Conservation (phyloP, 441 rosid genomes). For the Adansonia gregorii region DNA sequence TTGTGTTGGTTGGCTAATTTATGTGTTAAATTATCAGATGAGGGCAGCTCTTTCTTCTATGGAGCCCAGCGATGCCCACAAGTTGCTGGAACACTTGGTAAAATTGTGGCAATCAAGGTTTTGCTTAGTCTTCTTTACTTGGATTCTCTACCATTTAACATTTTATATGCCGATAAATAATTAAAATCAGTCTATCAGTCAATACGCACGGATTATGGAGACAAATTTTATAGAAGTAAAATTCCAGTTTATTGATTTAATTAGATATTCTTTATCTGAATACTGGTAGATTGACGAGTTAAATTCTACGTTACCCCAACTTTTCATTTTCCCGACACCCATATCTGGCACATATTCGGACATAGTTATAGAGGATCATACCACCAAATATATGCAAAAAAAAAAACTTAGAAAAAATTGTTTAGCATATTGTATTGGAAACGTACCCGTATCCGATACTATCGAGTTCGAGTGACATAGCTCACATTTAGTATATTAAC, state of each 20-base stretch:
- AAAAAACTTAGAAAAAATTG: too few relatives aligned
- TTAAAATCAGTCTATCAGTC: neutral
- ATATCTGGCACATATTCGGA: too few relatives aligned
- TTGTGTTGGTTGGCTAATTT: neutral
- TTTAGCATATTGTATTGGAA: too few relatives aligned
- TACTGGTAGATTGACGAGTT: neutral
- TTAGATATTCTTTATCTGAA: constrained; percentile 1
- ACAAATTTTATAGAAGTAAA: neutral
- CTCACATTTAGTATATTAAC: neutral
- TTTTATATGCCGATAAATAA: neutral
- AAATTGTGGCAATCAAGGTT: constrained; percentile 88
- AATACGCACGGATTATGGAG: neutral
- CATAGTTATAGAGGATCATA: too few relatives aligned
- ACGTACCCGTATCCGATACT: too few relatives aligned
- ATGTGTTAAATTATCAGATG: constrained; percentile 50
- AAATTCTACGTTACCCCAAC: neutral
- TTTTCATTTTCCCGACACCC: too few relatives aligned
- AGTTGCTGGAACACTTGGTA: constrained; percentile 66
- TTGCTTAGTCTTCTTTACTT: constrained; percentile 28
- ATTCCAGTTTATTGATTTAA: neutral
- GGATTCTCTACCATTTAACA: constrained; percentile 12
- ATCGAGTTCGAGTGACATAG: too few relatives aligned
- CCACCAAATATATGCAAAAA: too few relatives aligned
- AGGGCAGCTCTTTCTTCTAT: constrained; percentile 67
- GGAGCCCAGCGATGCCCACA: constrained; percentile 62